These are phyloP conservation scores for Camelina hispida DNA, from an alignment of 345 rosid species.

Conservation along the genomic window DNA sequence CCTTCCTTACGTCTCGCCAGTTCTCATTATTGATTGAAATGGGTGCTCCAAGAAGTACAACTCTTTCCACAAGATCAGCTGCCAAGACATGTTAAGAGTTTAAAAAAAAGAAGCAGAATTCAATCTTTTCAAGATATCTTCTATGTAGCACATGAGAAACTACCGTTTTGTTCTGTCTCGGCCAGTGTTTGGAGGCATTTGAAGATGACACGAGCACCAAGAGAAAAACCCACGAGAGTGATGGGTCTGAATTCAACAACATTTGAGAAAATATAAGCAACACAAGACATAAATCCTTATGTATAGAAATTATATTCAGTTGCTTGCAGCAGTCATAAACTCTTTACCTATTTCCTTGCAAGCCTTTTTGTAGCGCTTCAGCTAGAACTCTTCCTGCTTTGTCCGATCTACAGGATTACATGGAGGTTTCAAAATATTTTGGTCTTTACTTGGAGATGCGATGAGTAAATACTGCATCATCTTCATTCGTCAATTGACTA, in stretches of 20 bases:
- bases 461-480: conserved; percentile 5
- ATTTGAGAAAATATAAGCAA: conserved; percentile 16
- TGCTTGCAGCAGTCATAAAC: conserved; percentile 15
- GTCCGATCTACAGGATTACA: conserved; percentile 66
- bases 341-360: conserved; percentile 90
- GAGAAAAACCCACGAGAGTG: conserved; percentile 88
- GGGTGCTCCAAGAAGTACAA: conserved; percentile 34
- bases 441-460: not conserved
- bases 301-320: not conserved
- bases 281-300: not conserved
- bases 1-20: conserved; percentile 91
- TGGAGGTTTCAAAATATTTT: conserved; percentile 6
- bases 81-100: conserved; percentile 30
- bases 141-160: not conserved
- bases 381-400: conserved; percentile 93
- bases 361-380: conserved; percentile 82
- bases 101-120: not conserved
- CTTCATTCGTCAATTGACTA: not conserved
- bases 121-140: not conserved
- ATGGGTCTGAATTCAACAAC: conserved; percentile 84
- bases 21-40: conserved; percentile 69
- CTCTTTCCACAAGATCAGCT: conserved; percentile 63
- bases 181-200: conserved; percentile 88
- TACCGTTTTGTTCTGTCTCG: conserved; percentile 83
- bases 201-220: conserved; percentile 91